Percentiles rank a stretch among this genome's conserved stretches.
phyloP scores from a whole-genome alignment of 768 basidiomycete species.

The Panaeolus cyanescens region DNA sequence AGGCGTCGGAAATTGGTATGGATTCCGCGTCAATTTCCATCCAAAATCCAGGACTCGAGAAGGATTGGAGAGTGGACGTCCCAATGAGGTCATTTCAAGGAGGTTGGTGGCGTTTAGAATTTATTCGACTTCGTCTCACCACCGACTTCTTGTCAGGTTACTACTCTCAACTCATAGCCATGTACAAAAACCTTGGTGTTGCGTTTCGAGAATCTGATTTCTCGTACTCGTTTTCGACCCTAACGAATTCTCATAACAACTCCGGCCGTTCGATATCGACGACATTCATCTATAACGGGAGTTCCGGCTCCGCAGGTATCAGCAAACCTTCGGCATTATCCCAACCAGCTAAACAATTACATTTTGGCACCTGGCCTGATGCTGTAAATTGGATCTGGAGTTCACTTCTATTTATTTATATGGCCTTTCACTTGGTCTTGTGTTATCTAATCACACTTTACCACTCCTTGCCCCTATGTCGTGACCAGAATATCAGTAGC shows the following conservation, averaged over 20 bases:
- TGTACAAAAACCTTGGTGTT: conserved; percentile 66
- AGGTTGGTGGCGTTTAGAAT: conserved; percentile 38
- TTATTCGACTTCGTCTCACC: not conserved
- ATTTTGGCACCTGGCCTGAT: not conserved
- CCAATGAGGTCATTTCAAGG: conserved; percentile 85
- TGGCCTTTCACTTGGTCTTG: conserved; percentile 42
- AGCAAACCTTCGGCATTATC: conserved; percentile 45
- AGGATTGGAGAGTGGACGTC: conserved; percentile 66
- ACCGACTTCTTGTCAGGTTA: conserved; percentile 51
- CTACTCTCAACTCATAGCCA: conserved; percentile 66
- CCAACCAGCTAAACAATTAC: conserved; percentile 7
- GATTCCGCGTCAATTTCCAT: conserved; percentile 62
- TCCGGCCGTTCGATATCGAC: conserved; percentile 37
- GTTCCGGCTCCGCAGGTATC: conserved; percentile 52
- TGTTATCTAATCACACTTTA: conserved; percentile 48
- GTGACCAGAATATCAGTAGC: conserved; percentile 24
- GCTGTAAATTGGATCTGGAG: conserved; percentile 25
- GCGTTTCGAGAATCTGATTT: conserved; percentile 58
- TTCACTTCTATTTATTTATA: conserved; percentile 40
- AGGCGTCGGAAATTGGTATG: conserved; percentile 67
- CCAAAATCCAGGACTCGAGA: conserved; percentile 31
- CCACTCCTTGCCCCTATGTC: conserved; percentile 44
- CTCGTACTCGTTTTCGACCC: conserved; percentile 69
- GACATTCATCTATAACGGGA: conserved; percentile 67
- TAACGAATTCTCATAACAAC: conserved; percentile 29